These are phyloP conservation scores for Aspergillus homomorphus DNA, from an alignment of 495 filamentous ascomycete species.

Conservation along the genomic window DNA sequence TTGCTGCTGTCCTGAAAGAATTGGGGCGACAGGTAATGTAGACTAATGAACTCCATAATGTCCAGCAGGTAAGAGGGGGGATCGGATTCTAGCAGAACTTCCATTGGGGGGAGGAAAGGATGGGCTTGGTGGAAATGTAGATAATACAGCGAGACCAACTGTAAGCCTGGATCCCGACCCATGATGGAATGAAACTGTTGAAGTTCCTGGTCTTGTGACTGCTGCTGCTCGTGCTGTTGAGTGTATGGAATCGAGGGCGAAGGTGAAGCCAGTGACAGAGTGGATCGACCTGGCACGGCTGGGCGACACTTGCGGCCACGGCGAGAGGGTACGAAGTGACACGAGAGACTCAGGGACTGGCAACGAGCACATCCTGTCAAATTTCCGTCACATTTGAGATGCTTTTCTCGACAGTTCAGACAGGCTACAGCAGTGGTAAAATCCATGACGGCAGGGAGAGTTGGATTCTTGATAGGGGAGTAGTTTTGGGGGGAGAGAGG, in stretches of 20 bases:
- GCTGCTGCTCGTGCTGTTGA: neutral
- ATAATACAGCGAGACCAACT: conserved; percentile 4
- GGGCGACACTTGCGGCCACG: conserved; percentile 1
- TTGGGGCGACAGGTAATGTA: conserved; percentile 1
- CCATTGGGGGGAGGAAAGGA: conserved; percentile 8
- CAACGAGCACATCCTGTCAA: conserved; percentile 3
- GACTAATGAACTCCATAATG: conserved; percentile 1
- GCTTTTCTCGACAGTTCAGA: conserved; percentile 12
- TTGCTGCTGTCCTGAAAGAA: neutral
- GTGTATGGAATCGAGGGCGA: neutral
- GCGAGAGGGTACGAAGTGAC: conserved; percentile 5
- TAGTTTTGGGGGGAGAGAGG: neutral
- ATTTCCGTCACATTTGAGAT: conserved; percentile 13
- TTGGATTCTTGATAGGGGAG: too few species aligned
- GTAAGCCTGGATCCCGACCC: neutral
- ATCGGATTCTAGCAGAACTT: neutral
- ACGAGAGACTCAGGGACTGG: conserved; percentile 3
- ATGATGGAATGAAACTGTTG: neutral
- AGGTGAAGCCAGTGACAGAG: neutral
- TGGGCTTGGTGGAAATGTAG: conserved; percentile 10
- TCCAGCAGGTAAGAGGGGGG: conserved; percentile 3
- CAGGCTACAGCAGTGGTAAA: conserved; percentile 5
- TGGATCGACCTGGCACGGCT: neutral
- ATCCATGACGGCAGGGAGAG: neutral
- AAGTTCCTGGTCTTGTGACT: neutral